Evolutionary conservation across 2,329 filamentous ascomycete species (phyloP).

Genomic region (Furcasterigmium sp.): DNA sequence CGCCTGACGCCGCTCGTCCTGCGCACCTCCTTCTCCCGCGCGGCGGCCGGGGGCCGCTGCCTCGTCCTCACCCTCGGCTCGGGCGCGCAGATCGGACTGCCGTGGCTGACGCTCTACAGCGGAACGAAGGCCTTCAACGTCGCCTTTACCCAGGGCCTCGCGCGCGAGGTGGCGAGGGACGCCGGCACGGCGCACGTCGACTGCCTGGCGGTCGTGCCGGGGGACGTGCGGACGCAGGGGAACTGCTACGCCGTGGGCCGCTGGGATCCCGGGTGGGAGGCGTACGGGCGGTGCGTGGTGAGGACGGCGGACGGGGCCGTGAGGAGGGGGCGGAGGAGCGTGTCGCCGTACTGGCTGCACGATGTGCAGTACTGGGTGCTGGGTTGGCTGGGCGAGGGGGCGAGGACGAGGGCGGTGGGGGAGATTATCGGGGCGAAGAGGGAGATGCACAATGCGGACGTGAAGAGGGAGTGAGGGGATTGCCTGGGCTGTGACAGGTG

Average conservation of each 20-base stretch:
- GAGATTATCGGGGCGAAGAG: constrained; percentile 2
- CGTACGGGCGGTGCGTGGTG: constrained; percentile 10
- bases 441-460: not conserved
- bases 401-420: constrained; percentile 1
- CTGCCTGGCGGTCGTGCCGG: constrained; percentile 19
- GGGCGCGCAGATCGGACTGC: constrained; percentile 16
- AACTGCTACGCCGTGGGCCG: not conserved
- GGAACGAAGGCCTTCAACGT: constrained; percentile 24
- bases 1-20: constrained; percentile 24
- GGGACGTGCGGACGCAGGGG: constrained; percentile 16
- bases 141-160: constrained; percentile 18
- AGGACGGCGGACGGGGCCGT: constrained; percentile 16
- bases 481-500: too few relatives aligned
- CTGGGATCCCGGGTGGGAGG: not conserved
- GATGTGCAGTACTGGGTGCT: constrained; percentile 9
- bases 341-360: constrained; percentile 19
- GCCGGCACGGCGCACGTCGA: constrained; percentile 18
- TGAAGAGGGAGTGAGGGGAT: too few relatives aligned
- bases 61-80: constrained; percentile 24
- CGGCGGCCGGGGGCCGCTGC: constrained; percentile 11
- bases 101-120: constrained; percentile 22
- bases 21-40: constrained; percentile 13
- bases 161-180: constrained; percentile 19
- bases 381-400: constrained; percentile 6
- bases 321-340: constrained; percentile 12